Evolutionary conservation across 345 rosid species (phyloP).

Genomic region (Aquilaria yunnanensis): DNA sequence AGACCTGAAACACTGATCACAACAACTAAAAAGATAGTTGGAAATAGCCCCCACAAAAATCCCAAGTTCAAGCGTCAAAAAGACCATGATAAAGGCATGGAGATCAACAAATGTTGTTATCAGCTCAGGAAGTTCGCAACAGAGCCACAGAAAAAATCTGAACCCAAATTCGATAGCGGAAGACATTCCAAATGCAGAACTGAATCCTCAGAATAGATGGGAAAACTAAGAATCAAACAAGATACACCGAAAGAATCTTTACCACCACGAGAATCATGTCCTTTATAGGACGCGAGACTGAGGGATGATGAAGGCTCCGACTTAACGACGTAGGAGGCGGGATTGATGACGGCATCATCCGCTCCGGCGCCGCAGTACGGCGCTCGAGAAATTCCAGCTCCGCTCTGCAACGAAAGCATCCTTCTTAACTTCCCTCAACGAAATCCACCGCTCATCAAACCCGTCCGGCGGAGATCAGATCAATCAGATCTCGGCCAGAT

Average conservation of each 20-base stretch:
- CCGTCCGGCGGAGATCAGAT: slow-evolving; percentile 12
- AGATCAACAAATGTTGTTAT: too few relatives aligned
- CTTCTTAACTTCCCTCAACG: slow-evolving; percentile 4
- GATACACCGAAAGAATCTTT: not conserved
- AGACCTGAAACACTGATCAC: too few relatives aligned
- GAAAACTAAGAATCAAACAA: not conserved
- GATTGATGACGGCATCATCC: slow-evolving; percentile 19
- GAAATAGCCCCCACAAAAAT: too few relatives aligned
- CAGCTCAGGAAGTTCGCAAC: not conserved
- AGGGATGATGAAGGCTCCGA: slow-evolving; percentile 47
- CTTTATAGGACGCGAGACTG: slow-evolving; percentile 43
- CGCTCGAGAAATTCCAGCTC: slow-evolving; percentile 32
- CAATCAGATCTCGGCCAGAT: not conserved
- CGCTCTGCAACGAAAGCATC: slow-evolving; percentile 52
- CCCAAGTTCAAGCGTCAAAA: too few relatives aligned
- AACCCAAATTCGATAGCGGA: not conserved
- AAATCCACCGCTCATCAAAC: slow-evolving; percentile 15
- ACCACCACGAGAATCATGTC: slow-evolving; percentile 38
- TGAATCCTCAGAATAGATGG: not conserved
- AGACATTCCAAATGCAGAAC: not conserved
- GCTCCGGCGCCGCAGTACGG: slow-evolving; percentile 21
- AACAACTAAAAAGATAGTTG: too few relatives aligned
- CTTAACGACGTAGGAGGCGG: slow-evolving; percentile 24
- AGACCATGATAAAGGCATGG: too few relatives aligned
- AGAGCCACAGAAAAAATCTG: not conserved